Percentiles rank a stretch among this genome's conserved stretches.
These are phyloP conservation scores for Lactifluus hygrophoroides DNA, from an alignment of 768 basidiomycete genomes.

Conservation along the genomic window DNA sequence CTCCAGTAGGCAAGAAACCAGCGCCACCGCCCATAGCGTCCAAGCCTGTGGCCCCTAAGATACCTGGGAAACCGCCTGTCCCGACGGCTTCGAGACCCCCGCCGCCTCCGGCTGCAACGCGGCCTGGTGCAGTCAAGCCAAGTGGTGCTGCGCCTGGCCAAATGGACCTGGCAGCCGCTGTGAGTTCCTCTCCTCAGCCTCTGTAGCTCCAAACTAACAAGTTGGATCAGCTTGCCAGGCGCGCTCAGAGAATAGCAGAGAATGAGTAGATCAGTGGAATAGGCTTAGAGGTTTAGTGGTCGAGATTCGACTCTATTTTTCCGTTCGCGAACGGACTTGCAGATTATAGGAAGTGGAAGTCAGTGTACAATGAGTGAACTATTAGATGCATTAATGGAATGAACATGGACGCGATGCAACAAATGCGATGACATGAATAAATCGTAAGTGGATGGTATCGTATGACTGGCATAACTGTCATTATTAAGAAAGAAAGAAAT, in stretches of 20 bases:
- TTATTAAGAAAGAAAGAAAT: background rate
- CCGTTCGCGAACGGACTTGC: background rate
- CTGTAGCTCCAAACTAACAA: slow-evolving; percentile 9
- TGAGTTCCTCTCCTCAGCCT: slow-evolving; percentile 34
- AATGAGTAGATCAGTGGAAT: background rate
- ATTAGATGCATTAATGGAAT: slow-evolving; percentile 18
- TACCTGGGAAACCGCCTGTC: slow-evolving; percentile 51
- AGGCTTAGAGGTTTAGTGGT: background rate
- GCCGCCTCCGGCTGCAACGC: slow-evolving; percentile 29
- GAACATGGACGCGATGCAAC: slow-evolving; percentile 6
- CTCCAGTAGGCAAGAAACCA: slow-evolving; percentile 50
- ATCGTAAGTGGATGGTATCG: slow-evolving; percentile 20
- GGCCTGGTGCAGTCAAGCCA: slow-evolving; percentile 33
- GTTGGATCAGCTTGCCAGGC: slow-evolving; percentile 55
- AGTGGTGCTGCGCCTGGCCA: slow-evolving; percentile 46
- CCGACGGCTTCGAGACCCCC: slow-evolving; percentile 48
- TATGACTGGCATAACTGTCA: background rate
- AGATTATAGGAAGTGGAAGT: background rate
- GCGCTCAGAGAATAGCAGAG: slow-evolving; percentile 45
- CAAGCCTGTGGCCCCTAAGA: slow-evolving; percentile 45
- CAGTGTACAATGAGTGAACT: slow-evolving; percentile 10
- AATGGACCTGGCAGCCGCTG: slow-evolving; percentile 76
- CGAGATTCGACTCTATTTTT: background rate
- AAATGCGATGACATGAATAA: background rate
- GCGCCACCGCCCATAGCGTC: slow-evolving; percentile 41